phyloP scores from a whole-genome alignment of 192 early-diverging fungal species.

The Glomus cerebriforme region DNA sequence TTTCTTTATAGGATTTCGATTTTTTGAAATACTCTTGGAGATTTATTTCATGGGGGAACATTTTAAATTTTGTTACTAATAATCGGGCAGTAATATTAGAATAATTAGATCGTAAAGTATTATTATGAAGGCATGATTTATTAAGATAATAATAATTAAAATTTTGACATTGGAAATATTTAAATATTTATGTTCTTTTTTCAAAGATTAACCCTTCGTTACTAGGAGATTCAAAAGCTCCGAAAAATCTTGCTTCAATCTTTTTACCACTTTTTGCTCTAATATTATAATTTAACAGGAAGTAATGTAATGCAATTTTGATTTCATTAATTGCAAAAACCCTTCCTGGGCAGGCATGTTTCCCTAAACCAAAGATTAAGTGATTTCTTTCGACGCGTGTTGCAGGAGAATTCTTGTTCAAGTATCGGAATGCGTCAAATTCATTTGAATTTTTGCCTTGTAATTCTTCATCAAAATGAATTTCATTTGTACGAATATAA shows the following conservation, averaged over 20 bases:
- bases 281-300: conserved; percentile 13
- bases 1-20: too few species aligned
- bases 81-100: too few species aligned
- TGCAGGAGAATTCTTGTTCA: neutral
- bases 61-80: too few species aligned
- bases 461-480: neutral
- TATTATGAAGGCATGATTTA: too few species aligned
- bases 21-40: too few species aligned
- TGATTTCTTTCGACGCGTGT: neutral
- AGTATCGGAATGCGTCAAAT: neutral
- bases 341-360: conserved; percentile 3
- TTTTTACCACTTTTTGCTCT: neutral
- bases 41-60: too few species aligned
- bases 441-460: neutral
- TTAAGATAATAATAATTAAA: too few species aligned
- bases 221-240: neutral
- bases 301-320: neutral
- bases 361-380: neutral
- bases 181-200: too few species aligned
- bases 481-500: neutral
- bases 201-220: neutral
- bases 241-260: neutral
- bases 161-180: too few species aligned
- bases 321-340: neutral
- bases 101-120: too few species aligned